These are phyloP conservation scores for Ceratocystis huliohia DNA, from an alignment of 2,329 filamentous ascomycete species.

Conservation along the genomic window DNA sequence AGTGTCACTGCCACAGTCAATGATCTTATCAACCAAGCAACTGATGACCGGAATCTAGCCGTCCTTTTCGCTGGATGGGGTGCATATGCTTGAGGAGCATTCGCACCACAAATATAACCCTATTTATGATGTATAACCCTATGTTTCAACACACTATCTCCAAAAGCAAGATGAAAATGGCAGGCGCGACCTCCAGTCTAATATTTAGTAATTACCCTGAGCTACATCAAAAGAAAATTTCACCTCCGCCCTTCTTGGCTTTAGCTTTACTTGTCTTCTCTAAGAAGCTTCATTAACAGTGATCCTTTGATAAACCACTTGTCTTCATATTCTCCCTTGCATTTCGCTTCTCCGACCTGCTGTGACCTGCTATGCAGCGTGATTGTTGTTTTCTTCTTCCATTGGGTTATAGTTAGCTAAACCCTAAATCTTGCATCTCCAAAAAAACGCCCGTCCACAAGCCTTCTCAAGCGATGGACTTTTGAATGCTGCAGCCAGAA, in stretches of 20 bases:
- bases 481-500: neutral
- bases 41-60: slow-evolving; percentile 82
- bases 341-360: neutral
- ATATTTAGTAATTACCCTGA: neutral
- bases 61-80: slow-evolving; percentile 62
- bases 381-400: neutral
- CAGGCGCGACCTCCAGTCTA: too few relatives aligned
- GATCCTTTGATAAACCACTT: neutral
- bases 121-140: neutral
- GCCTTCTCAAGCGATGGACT: neutral
- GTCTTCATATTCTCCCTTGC: neutral
- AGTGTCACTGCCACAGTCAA: slow-evolving; percentile 94
- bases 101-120: neutral
- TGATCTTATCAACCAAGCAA: slow-evolving; percentile 90
- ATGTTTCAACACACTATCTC: neutral
- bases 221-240: neutral
- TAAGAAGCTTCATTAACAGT: neutral
- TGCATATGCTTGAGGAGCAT: slow-evolving; percentile 32
- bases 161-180: too few relatives aligned
- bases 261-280: neutral
- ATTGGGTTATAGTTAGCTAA: neutral
- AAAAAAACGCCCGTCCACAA: neutral
- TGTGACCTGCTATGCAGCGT: neutral
- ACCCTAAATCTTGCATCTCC: neutral
- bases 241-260: neutral